Evolutionary conservation across 208 protist species (phyloP).

Genomic region (Sergeia podlipaevii): DNA sequence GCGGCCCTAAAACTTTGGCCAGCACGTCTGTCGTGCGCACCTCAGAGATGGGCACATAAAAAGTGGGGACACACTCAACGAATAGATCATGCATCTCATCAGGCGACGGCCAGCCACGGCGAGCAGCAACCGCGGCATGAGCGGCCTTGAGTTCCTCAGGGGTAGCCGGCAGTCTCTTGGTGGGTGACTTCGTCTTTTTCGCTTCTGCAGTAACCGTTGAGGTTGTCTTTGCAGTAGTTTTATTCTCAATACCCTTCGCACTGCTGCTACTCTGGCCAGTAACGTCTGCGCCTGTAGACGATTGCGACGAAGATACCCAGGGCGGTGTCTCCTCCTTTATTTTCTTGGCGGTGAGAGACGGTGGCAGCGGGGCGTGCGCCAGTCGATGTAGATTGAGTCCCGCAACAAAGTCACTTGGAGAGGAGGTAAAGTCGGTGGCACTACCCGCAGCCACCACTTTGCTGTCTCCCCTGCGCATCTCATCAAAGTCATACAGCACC

Average conservation of each 20-base stretch:
- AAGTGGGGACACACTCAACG: slow-evolving; percentile 81
- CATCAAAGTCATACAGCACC: too few species aligned
- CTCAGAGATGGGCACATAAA: slow-evolving; percentile 47
- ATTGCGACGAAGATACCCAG: neutral
- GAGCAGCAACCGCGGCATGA: slow-evolving; percentile 59
- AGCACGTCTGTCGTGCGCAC: slow-evolving; percentile 51
- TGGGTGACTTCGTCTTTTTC: slow-evolving; percentile 2
- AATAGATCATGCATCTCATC: slow-evolving; percentile 69
- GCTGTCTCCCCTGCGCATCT: too few species aligned
- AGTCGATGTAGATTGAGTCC: too few species aligned
- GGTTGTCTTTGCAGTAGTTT: neutral
- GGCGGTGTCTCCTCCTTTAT: neutral
- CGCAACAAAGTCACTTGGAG: too few species aligned
- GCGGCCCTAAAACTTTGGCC: slow-evolving; percentile 40
- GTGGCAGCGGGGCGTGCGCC: neutral
- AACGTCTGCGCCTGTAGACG: slow-evolving; percentile 5
- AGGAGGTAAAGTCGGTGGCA: too few species aligned
- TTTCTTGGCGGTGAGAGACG: neutral
- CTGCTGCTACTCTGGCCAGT: too few species aligned
- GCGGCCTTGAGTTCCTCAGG: slow-evolving; percentile 32
- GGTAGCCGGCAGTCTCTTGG: slow-evolving; percentile 4
- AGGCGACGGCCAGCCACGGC: slow-evolving; percentile 54
- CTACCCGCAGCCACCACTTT: too few species aligned
- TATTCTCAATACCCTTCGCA: too few species aligned
- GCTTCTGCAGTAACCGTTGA: neutral